Percentiles rank a stretch among this genome's conserved stretches.
Evolutionary conservation across 2,329 filamentous ascomycete species (phyloP).

Genomic region (Fusarium burgessii): DNA sequence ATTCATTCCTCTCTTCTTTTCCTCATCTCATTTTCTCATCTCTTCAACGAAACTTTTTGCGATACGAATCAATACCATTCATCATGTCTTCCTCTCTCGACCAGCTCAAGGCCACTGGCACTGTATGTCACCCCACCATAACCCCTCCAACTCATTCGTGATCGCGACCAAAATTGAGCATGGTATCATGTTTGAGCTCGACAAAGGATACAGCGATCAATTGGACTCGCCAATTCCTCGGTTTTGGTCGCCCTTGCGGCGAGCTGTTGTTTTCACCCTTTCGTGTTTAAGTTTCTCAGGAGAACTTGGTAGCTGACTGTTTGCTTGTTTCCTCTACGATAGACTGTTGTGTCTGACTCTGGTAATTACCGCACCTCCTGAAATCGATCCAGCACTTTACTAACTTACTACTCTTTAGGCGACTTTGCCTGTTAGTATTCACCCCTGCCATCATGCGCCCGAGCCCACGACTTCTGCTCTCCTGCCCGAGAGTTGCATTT

Average conservation of each 20-base stretch:
- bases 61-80: slow-evolving; percentile 30
- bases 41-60: slow-evolving; percentile 21
- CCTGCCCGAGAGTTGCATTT: background rate
- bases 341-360: slow-evolving; percentile 97
- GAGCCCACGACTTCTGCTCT: slow-evolving; percentile 9
- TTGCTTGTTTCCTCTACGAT: slow-evolving; percentile 38
- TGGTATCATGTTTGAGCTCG: slow-evolving; percentile 9
- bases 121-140: slow-evolving; percentile 72
- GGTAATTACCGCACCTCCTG: slow-evolving; percentile 68
- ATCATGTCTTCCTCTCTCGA: slow-evolving; percentile 90
- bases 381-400: slow-evolving; percentile 39
- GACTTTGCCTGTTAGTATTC: slow-evolving; percentile 79
- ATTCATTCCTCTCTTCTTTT: slow-evolving; percentile 14
- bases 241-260: background rate
- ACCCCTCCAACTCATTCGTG: slow-evolving; percentile 49
- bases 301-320: slow-evolving; percentile 40
- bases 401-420: slow-evolving; percentile 61
- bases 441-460: slow-evolving; percentile 18
- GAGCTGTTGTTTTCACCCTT: background rate
- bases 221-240: background rate
- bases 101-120: slow-evolving; percentile 96
- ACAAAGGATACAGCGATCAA: background rate
- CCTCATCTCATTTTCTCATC: slow-evolving; percentile 28
- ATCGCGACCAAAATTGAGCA: slow-evolving; percentile 23
- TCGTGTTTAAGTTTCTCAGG: background rate